Percentiles rank a stretch among this genome's conserved stretches.
Evolutionary conservation across 257 asterid species (phyloP).

Genomic region (Ajuga chamaepitys): DNA sequence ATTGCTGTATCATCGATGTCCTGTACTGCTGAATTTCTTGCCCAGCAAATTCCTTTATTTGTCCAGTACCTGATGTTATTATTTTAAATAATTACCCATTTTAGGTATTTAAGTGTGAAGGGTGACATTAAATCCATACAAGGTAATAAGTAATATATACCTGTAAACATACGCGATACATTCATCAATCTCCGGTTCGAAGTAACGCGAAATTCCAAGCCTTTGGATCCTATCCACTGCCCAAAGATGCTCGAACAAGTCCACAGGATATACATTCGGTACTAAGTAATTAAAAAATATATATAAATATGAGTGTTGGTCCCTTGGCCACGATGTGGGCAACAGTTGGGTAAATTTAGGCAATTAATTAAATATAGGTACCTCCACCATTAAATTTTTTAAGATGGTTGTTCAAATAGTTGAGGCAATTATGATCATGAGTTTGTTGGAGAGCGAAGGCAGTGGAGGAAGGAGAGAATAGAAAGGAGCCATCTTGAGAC

Average conservation of each 20-base stretch:
- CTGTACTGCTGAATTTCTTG: conserved; percentile 57
- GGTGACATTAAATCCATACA: no score
- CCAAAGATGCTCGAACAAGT: conserved; percentile 87
- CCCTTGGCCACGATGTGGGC: no score
- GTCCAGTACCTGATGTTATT: conserved; percentile 57
- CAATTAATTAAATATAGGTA: no score
- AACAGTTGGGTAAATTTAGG: not conserved
- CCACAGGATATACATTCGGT: conserved; percentile 93
- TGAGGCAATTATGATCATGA: conserved; percentile 57
- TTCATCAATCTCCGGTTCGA: conserved; percentile 45
- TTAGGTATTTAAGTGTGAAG: no score
- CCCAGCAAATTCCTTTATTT: conserved; percentile 79
- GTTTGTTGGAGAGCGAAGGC: conserved; percentile 81
- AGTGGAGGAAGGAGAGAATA: conserved; percentile 89
- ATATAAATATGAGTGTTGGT: no score
- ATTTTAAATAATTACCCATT: not conserved
- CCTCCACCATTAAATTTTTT: conserved; percentile 81
- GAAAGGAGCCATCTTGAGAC: conserved; percentile 72
- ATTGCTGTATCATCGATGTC: conserved; percentile 95
- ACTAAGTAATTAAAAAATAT: conserved; percentile 22
- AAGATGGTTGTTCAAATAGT: conserved; percentile 39
- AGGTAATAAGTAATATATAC: conserved; percentile 30
- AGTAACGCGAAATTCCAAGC: conserved; percentile 70
- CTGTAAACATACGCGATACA: conserved; percentile 56
- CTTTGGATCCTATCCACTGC: conserved; percentile 67